phyloP scores from a whole-genome alignment of 192 early-diverging fungal species.

The Dimargaris verticillata region DNA sequence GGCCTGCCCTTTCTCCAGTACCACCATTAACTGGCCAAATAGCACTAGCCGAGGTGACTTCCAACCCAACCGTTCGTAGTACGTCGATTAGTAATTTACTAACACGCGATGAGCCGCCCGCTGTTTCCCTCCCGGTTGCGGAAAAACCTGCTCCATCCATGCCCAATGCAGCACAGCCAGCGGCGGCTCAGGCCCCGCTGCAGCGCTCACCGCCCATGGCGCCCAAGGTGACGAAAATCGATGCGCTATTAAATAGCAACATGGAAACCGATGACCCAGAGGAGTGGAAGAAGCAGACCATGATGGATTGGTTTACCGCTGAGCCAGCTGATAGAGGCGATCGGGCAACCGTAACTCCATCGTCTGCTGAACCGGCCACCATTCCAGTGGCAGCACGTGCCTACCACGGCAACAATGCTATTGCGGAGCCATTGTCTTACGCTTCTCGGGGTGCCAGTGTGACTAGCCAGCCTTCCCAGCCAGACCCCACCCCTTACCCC shows the following conservation, averaged over 20 bases:
- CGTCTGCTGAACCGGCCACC: too few relatives aligned
- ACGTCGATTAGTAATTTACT: not conserved
- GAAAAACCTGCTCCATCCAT: not conserved
- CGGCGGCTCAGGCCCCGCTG: not conserved
- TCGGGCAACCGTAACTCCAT: too few relatives aligned
- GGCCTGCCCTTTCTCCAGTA: not conserved
- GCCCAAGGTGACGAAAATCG: not conserved
- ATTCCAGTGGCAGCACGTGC: too few relatives aligned
- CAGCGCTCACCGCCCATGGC: not conserved
- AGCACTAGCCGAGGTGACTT: not conserved
- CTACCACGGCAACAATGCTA: too few relatives aligned
- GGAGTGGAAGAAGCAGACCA: not conserved
- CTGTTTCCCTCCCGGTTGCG: too few relatives aligned
- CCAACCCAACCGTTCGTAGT: not conserved
- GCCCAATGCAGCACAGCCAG: not conserved
- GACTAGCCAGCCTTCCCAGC: too few relatives aligned
- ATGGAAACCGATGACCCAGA: not conserved
- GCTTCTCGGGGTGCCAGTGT: too few relatives aligned
- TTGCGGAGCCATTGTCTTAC: too few relatives aligned
- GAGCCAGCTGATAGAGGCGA: too few relatives aligned
- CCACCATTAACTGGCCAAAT: not conserved
- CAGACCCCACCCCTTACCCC: too few relatives aligned
- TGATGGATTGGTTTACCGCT: slow-evolving; percentile 11
- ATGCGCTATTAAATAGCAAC: slow-evolving; percentile 3
- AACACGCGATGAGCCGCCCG: not conserved